Evolutionary conservation across 805 yeast species (phyloP), one percentile per base, ranked within the genome.

Genomic region (Pichia nanzhaoensis): DNA sequence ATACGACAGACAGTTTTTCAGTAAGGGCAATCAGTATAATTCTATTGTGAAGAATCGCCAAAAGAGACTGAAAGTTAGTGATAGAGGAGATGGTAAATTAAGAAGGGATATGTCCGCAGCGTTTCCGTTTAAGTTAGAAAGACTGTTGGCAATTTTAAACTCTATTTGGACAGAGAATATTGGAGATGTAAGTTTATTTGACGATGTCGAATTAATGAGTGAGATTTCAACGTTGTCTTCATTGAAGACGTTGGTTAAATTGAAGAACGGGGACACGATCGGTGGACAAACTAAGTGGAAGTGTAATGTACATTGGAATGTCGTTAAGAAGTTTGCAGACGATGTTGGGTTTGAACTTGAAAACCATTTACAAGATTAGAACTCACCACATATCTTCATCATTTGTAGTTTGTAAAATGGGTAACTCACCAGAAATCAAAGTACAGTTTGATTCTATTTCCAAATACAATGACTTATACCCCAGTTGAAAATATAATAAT

Each of bases 271-370:
- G 49, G 64, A 62, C 47, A 60, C 74, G 2, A 76, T 88, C 35
- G 82, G 78, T 44, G 77, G 88, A 17, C 75, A 77, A 46, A 75
- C 84, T 1, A 77, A 82, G 55, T 89, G 95, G 95, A 82, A 76
- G 57, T 79, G 87, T 49, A 85, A 84, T 55, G 77, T 83, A 8
- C 73, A 78, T 35, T 88, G 87, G 84, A 73, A 73, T 30, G 71
- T 78, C 7, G 74, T 84, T 10, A 71, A 73, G 49, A 70, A 71
- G 39, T 67, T 88, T 33, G 79, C 95, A 0, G 61, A 68, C 18
- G 85, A 83, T 18, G 68, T 89, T 8, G 69, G 75, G 9, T 78
- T 90, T 54, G 85, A 81, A 1, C 69, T 89, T 10, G 77, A 73
- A 24, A 79, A 76, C 47, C 87, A 82, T 56, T 54, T 87, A 18